A percentile compares a stretch with the other conserved stretches of the same genome.
These are phyloP conservation scores for Dimargaris verticillata DNA, from an alignment of 192 early-diverging fungal species.

Conservation along the genomic window DNA sequence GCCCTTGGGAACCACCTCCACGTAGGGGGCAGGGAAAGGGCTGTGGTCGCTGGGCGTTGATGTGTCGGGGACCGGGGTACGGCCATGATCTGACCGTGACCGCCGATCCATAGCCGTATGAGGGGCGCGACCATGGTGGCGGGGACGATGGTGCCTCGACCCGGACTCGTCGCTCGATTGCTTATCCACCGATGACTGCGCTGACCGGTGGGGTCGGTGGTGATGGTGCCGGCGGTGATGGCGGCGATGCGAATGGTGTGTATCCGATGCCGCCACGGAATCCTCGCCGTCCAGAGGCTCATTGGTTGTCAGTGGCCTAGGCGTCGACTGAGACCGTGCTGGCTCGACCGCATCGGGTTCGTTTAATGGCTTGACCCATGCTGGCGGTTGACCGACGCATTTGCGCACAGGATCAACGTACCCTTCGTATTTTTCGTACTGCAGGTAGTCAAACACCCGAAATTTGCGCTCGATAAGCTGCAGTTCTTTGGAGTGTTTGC, in stretches of 20 bases:
- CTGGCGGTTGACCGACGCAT: conserved; percentile 46
- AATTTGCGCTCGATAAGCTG: conserved; percentile 54
- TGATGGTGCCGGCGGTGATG: no score
- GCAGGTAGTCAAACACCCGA: conserved; percentile 62
- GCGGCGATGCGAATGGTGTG: no score
- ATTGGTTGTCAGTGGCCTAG: no score
- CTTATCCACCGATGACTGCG: neutral
- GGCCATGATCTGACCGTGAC: neutral
- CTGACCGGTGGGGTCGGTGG: neutral
- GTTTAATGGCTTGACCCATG: conserved; percentile 37
- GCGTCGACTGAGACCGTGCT: no score
- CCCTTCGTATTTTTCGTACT: conserved; percentile 57
- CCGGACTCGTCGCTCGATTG: neutral
- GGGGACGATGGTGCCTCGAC: neutral
- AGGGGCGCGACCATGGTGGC: neutral
- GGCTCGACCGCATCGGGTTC: no score
- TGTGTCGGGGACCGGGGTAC: neutral
- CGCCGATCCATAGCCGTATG: neutral
- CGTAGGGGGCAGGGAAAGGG: neutral
- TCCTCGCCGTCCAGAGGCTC: no score
- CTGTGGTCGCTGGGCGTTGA: neutral
- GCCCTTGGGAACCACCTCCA: neutral
- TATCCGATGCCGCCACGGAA: no score
- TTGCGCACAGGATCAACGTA: conserved; percentile 39
- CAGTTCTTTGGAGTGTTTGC: conserved; percentile 34